phyloP scores from a whole-genome alignment of 768 basidiomycete genomes.

The Dioszegia hungarica region DNA sequence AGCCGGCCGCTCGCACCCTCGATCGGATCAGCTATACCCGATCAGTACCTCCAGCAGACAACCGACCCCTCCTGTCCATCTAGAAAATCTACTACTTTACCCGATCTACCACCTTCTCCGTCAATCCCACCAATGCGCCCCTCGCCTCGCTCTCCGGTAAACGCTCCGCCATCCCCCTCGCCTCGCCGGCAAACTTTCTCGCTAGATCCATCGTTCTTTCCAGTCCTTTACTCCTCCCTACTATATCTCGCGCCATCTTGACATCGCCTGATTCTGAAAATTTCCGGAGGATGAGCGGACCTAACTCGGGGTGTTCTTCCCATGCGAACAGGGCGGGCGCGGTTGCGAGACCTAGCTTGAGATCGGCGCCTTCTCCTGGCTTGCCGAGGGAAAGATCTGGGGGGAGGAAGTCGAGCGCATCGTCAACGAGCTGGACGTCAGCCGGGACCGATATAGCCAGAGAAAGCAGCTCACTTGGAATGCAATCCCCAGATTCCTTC shows the following conservation, averaged over 20 bases:
- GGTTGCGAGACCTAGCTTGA: slow-evolving; percentile 76
- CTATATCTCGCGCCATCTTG: slow-evolving; percentile 64
- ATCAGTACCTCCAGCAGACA: background rate
- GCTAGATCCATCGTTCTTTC: slow-evolving; percentile 76
- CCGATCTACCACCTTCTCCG: slow-evolving; percentile 58
- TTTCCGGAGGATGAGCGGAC: slow-evolving; percentile 70
- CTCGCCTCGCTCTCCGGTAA: slow-evolving; percentile 80
- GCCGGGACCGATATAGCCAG: background rate
- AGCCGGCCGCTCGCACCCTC: too few relatives aligned
- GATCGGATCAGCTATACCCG: too few relatives aligned
- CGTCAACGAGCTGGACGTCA: slow-evolving; percentile 74
- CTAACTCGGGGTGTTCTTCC: slow-evolving; percentile 68
- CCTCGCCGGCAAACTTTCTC: slow-evolving; percentile 66
- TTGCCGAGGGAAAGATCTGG: slow-evolving; percentile 73
- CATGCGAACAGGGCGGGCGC: slow-evolving; percentile 81
- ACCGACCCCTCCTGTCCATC: background rate
- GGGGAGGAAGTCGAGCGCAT: slow-evolving; percentile 86
- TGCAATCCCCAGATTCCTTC: slow-evolving; percentile 84
- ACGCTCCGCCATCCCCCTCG: slow-evolving; percentile 61
- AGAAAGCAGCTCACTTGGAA: slow-evolving; percentile 66
- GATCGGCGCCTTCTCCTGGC: slow-evolving; percentile 74
- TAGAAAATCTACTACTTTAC: slow-evolving; percentile 24
- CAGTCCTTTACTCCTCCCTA: slow-evolving; percentile 67
- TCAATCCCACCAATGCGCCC: slow-evolving; percentile 66
- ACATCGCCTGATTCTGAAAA: slow-evolving; percentile 74